A percentile compares a stretch with the other conserved stretches of the same genome.
These are phyloP conservation scores for Berberis thunbergii DNA, from an alignment of 164 flowering plant genomes.

Conservation along the genomic window DNA sequence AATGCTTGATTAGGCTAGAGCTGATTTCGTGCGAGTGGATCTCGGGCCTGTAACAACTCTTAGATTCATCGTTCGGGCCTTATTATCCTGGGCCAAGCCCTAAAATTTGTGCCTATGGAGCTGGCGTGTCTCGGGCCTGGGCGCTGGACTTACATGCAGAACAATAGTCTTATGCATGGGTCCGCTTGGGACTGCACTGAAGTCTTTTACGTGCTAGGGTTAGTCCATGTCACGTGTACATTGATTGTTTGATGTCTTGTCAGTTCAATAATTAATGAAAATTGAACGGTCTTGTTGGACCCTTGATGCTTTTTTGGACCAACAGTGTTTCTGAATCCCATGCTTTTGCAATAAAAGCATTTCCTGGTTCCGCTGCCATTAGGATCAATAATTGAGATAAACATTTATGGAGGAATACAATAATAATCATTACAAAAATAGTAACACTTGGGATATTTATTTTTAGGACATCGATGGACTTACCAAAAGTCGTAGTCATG, in stretches of 20 bases:
- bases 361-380: conserved; percentile 39
- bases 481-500: conserved; percentile 64
- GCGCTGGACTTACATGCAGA: too few species aligned
- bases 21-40: too few species aligned
- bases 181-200: too few species aligned
- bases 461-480: background rate
- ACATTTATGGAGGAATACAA: background rate
- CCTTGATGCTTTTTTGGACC: conserved; percentile 50
- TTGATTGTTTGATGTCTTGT: background rate
- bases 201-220: too few species aligned
- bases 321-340: conserved; percentile 56
- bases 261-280: conserved; percentile 48
- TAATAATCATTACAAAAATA: background rate
- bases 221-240: too few species aligned
- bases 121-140: too few species aligned
- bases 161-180: too few species aligned
- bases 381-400: background rate
- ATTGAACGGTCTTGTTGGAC: conserved; percentile 38
- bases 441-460: background rate
- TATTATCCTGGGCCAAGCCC: too few species aligned
- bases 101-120: too few species aligned
- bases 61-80: too few species aligned
- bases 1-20: too few species aligned
- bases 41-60: too few species aligned
- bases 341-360: conserved; percentile 41